Evolutionary conservation across 2,329 filamentous ascomycete species (phyloP).

Genomic region (Beauveria australis): DNA sequence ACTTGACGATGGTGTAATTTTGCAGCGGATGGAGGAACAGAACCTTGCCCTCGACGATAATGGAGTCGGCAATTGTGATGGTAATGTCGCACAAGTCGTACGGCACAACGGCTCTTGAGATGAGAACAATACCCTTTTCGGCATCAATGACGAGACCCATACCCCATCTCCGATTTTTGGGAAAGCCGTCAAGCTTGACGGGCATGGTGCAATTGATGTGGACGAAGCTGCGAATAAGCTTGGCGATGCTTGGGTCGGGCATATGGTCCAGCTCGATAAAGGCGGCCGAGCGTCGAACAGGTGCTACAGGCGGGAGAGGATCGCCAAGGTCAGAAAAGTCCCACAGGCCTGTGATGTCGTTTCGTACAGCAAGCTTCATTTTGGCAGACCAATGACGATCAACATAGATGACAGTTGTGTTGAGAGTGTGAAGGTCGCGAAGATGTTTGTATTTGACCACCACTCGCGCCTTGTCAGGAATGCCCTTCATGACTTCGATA

Average conservation of each 20-base stretch:
- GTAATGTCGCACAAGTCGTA: constrained; percentile 96
- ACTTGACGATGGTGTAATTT: constrained; percentile 93
- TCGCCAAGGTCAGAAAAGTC: constrained; percentile 84
- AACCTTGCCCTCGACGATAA: constrained; percentile 89
- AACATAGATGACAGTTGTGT: constrained; percentile 85
- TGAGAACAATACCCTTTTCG: constrained; percentile 87
- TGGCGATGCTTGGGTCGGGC: constrained; percentile 80
- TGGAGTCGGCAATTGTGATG: constrained; percentile 91
- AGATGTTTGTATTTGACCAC: constrained; percentile 96
- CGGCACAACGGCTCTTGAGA: constrained; percentile 88
- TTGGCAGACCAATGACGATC: constrained; percentile 94
- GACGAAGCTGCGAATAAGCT: constrained; percentile 90
- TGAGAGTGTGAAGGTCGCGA: constrained; percentile 85
- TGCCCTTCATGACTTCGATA: constrained; percentile 79
- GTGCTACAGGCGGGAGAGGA: constrained; percentile 64
- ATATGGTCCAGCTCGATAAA: constrained; percentile 91
- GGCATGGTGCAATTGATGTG: constrained; percentile 90
- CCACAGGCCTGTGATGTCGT: constrained; percentile 86
- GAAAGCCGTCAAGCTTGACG: constrained; percentile 95
- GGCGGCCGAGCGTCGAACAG: constrained; percentile 68
- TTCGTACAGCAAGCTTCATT: constrained; percentile 87
- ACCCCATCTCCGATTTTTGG: constrained; percentile 85
- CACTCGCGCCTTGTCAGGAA: constrained; percentile 74
- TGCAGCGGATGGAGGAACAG: constrained; percentile 94
- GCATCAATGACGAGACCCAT: constrained; percentile 98